Conservation (phyloP, 768 basidiomycete species). For the Ramaria rubella region DNA sequence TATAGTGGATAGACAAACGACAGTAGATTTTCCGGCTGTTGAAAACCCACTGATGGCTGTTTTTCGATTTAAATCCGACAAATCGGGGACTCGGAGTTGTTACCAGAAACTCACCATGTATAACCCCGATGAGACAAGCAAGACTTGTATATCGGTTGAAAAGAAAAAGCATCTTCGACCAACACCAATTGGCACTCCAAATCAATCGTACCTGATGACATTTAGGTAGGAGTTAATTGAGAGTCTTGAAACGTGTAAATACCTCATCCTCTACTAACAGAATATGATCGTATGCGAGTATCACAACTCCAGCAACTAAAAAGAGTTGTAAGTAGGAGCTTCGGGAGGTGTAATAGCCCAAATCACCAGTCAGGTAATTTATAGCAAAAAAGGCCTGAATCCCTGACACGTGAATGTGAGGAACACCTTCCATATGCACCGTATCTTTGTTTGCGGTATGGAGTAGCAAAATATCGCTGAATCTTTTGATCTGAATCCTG, state of each 20-base stretch:
- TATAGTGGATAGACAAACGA: not conserved
- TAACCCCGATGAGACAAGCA: constrained; percentile 18
- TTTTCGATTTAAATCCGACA: not conserved
- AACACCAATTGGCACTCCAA: constrained; percentile 33
- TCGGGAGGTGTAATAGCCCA: too few relatives aligned
- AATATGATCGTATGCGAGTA: constrained; percentile 37
- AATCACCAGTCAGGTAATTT: not conserved
- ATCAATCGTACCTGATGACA: constrained; percentile 21
- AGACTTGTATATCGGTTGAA: constrained; percentile 35
- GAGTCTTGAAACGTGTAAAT: not conserved
- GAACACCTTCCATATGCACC: too few relatives aligned
- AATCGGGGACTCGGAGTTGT: not conserved
- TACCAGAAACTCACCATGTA: constrained; percentile 10
- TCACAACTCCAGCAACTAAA: constrained; percentile 27
- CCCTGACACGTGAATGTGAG: not conserved
- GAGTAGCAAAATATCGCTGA: too few relatives aligned
- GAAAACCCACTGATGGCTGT: not conserved
- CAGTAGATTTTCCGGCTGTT: not conserved
- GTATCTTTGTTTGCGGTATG: too few relatives aligned
- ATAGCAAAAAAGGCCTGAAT: not conserved
- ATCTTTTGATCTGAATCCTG: too few relatives aligned
- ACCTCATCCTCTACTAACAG: constrained; percentile 37
- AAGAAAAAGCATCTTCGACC: constrained; percentile 35
- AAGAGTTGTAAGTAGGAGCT: too few relatives aligned
- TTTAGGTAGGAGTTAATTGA: not conserved